These are phyloP conservation scores for Colletotrichum theobromicola DNA, from an alignment of 2,329 filamentous ascomycete species.

Conservation along the genomic window DNA sequence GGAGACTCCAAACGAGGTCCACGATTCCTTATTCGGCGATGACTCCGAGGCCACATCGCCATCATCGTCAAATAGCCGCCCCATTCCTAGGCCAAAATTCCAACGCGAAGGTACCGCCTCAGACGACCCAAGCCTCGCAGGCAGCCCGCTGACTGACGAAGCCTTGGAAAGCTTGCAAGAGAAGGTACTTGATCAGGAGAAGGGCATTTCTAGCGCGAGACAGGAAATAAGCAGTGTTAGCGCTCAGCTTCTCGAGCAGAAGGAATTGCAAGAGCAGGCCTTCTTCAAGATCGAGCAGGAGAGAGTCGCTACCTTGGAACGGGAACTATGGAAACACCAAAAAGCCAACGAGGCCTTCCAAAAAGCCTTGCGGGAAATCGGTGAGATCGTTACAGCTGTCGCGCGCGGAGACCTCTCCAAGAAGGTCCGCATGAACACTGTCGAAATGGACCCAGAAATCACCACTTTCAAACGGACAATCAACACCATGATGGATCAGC, in stretches of 20 bases:
- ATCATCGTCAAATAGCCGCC: slow-evolving; percentile 46
- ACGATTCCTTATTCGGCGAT: slow-evolving; percentile 67
- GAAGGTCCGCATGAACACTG: slow-evolving; percentile 93
- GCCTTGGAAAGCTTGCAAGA: slow-evolving; percentile 86
- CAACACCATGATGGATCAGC: slow-evolving; percentile 98
- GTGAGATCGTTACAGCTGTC: slow-evolving; percentile 95
- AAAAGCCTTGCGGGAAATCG: slow-evolving; percentile 94
- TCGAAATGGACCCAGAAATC: slow-evolving; percentile 98
- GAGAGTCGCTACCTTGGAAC: slow-evolving; percentile 87
- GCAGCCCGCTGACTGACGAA: slow-evolving; percentile 58
- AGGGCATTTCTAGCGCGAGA: slow-evolving; percentile 86
- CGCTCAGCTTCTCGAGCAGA: slow-evolving; percentile 84
- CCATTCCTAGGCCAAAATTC: slow-evolving; percentile 20
- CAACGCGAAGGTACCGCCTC: slow-evolving; percentile 24
- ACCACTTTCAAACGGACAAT: slow-evolving; percentile 98
- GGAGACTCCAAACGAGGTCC: slow-evolving; percentile 80
- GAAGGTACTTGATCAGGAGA: slow-evolving; percentile 91
- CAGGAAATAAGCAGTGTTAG: slow-evolving; percentile 86
- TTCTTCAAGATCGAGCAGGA: slow-evolving; percentile 84
- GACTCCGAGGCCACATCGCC: slow-evolving; percentile 54
- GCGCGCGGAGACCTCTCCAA: slow-evolving; percentile 95
- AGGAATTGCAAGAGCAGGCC: slow-evolving; percentile 81
- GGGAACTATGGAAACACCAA: slow-evolving; percentile 95
- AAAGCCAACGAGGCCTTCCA: slow-evolving; percentile 99
- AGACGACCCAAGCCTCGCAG: slow-evolving; percentile 27